Conservation (phyloP, 73 alveolate species). For the Breviolum minutum region DNA sequence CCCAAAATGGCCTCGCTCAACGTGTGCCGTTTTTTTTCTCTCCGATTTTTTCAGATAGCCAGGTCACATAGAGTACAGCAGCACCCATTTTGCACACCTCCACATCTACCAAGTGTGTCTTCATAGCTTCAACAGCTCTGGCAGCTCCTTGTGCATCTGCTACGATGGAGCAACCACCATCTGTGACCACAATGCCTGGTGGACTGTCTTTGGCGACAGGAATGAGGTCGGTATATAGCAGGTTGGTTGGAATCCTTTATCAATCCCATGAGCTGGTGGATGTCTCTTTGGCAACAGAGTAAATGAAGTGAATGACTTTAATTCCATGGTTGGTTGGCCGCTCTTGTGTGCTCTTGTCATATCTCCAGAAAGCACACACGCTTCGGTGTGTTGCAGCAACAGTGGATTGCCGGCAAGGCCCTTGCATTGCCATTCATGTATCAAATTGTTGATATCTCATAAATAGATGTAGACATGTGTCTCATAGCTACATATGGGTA, state of each 20-base stretch:
- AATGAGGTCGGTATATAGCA: no score
- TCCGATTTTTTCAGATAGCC: neutral
- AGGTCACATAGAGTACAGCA: conserved; percentile 48
- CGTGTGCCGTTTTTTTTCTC: neutral
- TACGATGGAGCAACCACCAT: conserved; percentile 74
- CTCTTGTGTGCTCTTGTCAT: no score
- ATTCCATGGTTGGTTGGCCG: no score
- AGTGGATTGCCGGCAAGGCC: no score
- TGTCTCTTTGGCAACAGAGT: neutral
- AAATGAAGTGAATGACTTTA: neutral
- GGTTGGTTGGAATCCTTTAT: neutral
- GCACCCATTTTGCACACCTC: conserved; percentile 80
- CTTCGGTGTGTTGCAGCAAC: no score
- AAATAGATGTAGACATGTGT: no score
- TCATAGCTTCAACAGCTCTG: conserved; percentile 66
- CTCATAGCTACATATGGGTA: no score
- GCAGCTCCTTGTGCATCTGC: conserved; percentile 65
- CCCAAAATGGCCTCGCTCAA: neutral
- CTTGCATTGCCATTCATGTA: no score
- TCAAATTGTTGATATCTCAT: no score
- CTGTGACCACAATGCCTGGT: conserved; percentile 85
- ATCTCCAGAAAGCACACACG: no score
- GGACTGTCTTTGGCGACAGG: no score
- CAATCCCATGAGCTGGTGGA: neutral
- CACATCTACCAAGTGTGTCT: conserved; percentile 79